Conservation (phyloP, 163 green algal genomes). For the Coccomyxa subellipsoidea region DNA sequence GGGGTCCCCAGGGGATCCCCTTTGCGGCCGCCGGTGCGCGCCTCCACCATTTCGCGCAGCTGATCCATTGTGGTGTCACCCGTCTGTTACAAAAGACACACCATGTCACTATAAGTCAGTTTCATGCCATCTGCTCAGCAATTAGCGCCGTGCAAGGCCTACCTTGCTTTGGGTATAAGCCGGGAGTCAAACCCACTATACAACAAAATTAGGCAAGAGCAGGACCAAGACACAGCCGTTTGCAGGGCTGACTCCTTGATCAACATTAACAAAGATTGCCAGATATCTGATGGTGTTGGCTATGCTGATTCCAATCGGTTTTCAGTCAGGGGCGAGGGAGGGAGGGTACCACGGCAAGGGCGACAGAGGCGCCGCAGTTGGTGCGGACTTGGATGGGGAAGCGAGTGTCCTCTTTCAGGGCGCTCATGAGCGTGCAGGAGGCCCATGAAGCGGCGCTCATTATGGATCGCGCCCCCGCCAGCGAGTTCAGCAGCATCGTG, state of each 20-base stretch:
- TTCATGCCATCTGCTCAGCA: background rate
- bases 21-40: background rate
- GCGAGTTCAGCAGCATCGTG: slow-evolving; percentile 7
- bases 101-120: background rate
- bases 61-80: slow-evolving; percentile 1
- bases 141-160: too few relatives aligned
- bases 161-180: too few relatives aligned
- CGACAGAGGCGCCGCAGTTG: background rate
- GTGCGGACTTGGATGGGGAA: background rate
- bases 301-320: too few relatives aligned
- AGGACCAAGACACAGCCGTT: background rate
- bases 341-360: background rate
- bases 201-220: background rate
- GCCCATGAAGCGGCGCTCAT: background rate
- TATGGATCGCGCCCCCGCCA: background rate
- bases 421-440: background rate
- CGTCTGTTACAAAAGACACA: background rate
- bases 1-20: background rate
- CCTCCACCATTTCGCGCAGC: slow-evolving; percentile 6
- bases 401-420: background rate
- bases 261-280: too few relatives aligned
- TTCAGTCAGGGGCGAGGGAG: too few relatives aligned
- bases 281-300: too few relatives aligned
- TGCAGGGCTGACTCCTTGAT: too few relatives aligned
- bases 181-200: background rate